These are phyloP conservation scores for Yarrowia divulgata DNA, from an alignment of 805 yeast species.

Conservation along the genomic window DNA sequence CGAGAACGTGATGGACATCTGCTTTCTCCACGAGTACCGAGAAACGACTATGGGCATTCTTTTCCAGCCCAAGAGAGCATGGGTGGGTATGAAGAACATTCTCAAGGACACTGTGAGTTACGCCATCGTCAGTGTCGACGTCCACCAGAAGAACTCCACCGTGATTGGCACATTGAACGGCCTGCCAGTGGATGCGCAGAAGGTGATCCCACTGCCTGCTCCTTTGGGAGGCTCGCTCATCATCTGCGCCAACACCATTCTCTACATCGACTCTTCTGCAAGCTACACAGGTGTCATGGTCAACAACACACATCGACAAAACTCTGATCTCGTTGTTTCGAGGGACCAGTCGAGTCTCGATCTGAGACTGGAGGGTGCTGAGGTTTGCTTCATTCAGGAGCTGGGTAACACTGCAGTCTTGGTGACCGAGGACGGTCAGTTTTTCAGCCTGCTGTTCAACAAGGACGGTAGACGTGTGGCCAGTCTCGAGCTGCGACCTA, in stretches of 20 bases:
- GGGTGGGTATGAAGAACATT: constrained; percentile 77
- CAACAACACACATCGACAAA: constrained; percentile 59
- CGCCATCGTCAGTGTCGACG: constrained; percentile 72
- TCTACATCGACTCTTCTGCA: constrained; percentile 83
- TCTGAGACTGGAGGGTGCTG: constrained; percentile 63
- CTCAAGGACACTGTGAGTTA: constrained; percentile 68
- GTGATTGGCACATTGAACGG: constrained; percentile 68
- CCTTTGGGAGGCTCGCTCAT: constrained; percentile 74
- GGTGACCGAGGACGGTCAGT: constrained; percentile 55
- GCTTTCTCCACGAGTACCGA: constrained; percentile 73
- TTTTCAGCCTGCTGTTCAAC: constrained; percentile 52
- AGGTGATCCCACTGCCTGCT: constrained; percentile 65
- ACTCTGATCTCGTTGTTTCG: constrained; percentile 53
- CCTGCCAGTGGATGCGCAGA: constrained; percentile 77
- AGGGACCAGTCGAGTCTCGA: constrained; percentile 60
- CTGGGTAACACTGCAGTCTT: constrained; percentile 50
- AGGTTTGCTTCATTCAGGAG: constrained; percentile 36
- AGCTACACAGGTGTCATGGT: constrained; percentile 67
- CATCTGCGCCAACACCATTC: constrained; percentile 76
- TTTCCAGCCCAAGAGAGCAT: constrained; percentile 63
- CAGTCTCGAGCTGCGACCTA: constrained; percentile 4
- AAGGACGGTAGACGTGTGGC: constrained; percentile 53
- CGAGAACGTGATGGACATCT: constrained; percentile 70
- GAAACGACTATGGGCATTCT: constrained; percentile 83
- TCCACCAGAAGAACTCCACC: constrained; percentile 63